These are phyloP conservation scores for Ophiostoma sp. DNA, from an alignment of 2,329 filamentous ascomycete genomes.

Conservation along the genomic window DNA sequence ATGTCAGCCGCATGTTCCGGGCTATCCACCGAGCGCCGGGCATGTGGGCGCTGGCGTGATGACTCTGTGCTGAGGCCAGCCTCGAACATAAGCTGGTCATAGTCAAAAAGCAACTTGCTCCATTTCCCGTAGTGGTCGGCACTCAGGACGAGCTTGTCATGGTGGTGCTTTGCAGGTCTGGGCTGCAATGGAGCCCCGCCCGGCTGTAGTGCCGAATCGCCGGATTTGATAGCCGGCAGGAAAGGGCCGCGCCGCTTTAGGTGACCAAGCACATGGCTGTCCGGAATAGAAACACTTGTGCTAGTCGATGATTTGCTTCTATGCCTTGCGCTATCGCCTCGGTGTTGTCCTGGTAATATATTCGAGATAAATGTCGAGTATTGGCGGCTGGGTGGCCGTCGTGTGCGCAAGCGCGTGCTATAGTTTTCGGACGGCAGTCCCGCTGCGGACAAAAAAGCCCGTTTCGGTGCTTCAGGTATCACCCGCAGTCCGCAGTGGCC, in stretches of 20 bases:
- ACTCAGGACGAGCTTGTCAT: slow-evolving; percentile 20
- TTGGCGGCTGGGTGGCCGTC: not conserved
- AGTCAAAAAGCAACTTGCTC: slow-evolving; percentile 28
- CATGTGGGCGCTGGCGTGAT: not conserved
- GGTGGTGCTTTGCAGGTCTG: not conserved
- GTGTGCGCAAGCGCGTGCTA: not conserved
- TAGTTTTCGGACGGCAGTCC: not conserved
- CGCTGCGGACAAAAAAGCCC: not conserved
- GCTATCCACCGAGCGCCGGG: slow-evolving; percentile 28
- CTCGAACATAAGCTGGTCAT: slow-evolving; percentile 29
- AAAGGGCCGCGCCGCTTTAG: slow-evolving; percentile 23
- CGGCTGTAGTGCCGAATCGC: not conserved
- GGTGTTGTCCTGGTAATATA: not conserved
- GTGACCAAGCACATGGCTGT: slow-evolving; percentile 14
- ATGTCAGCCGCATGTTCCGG: slow-evolving; percentile 31
- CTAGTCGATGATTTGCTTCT: not conserved
- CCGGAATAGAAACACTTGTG: not conserved
- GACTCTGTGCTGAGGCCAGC: slow-evolving; percentile 24
- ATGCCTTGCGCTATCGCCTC: not conserved
- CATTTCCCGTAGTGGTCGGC: slow-evolving; percentile 29
- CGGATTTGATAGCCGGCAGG: not conserved
- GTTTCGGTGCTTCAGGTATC: not conserved
- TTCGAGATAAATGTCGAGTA: not conserved
- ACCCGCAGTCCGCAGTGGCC: not conserved
- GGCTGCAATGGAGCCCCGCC: not conserved